phyloP scores from a whole-genome alignment of 805 yeast species.

The Wickerhamomyces subpelliculosus region DNA sequence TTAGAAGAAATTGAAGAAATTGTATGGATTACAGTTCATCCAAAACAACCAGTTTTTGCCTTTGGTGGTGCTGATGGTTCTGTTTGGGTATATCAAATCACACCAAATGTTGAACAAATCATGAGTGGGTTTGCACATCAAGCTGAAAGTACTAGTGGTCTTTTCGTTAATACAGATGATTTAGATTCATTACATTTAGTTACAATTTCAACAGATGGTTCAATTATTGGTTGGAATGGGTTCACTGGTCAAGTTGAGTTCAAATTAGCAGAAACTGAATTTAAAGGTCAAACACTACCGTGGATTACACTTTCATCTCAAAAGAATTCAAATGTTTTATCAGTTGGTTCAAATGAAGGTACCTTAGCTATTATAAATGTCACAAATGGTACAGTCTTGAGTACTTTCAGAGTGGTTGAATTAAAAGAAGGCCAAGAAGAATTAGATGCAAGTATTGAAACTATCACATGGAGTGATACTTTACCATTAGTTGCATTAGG shows the following conservation, averaged over 20 bases:
- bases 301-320: constrained; percentile 71
- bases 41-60: constrained; percentile 74
- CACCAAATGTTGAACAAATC: constrained; percentile 54
- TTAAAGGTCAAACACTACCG: constrained; percentile 73
- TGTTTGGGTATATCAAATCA: constrained; percentile 83
- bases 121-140: constrained; percentile 81
- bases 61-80: constrained; percentile 91
- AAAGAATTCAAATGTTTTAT: constrained; percentile 47
- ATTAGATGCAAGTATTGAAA: constrained; percentile 65
- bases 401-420: constrained; percentile 58
- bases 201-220: constrained; percentile 79
- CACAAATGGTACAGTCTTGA: constrained; percentile 66
- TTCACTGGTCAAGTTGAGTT: constrained; percentile 66
- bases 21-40: constrained; percentile 77
- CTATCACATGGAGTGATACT: constrained; percentile 70
- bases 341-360: constrained; percentile 87
- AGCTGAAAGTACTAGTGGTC: constrained; percentile 73
- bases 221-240: constrained; percentile 85
- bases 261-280: constrained; percentile 56
- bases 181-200: constrained; percentile 58
- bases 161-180: constrained; percentile 55
- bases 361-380: constrained; percentile 71
- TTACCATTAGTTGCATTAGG: constrained; percentile 76
- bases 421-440: constrained; percentile 48
- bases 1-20: constrained; percentile 89